These are phyloP conservation scores for Trichoderma polysporum DNA, from an alignment of 2,329 filamentous ascomycete species.

Conservation along the genomic window DNA sequence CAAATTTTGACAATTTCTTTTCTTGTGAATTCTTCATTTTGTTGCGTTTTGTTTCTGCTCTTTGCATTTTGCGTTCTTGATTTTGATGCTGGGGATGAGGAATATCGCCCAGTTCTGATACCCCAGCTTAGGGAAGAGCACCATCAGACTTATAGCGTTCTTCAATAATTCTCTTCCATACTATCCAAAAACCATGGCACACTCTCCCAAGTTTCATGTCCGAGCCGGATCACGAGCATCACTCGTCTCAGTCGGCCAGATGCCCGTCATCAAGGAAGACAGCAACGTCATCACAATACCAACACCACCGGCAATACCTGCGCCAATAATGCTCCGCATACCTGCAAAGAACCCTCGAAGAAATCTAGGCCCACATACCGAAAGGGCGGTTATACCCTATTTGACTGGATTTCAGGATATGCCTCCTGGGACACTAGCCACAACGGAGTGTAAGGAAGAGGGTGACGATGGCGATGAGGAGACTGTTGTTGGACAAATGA, in stretches of 20 bases:
- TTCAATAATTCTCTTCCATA: neutral
- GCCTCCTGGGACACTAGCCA: neutral
- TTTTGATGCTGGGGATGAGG: neutral
- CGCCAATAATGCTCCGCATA: slow-evolving; percentile 31
- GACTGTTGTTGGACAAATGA: slow-evolving; percentile 11
- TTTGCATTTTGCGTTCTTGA: neutral
- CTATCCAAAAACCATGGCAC: neutral
- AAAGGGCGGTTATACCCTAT: slow-evolving; percentile 13
- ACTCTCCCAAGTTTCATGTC: slow-evolving; percentile 3
- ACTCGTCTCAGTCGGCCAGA: slow-evolving; percentile 31
- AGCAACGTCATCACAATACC: slow-evolving; percentile 20
- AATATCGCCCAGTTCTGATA: neutral
- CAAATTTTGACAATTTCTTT: no score
- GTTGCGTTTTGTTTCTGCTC: neutral
- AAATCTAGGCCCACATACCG: slow-evolving; percentile 19
- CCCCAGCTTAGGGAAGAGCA: neutral
- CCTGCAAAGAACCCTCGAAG: slow-evolving; percentile 33
- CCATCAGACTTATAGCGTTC: neutral
- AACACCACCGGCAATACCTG: slow-evolving; percentile 18
- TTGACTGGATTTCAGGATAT: slow-evolving; percentile 12
- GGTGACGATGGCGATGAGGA: slow-evolving; percentile 17
- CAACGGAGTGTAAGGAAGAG: slow-evolving; percentile 9
- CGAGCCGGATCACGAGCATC: slow-evolving; percentile 26
- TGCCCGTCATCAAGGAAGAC: slow-evolving; percentile 42
- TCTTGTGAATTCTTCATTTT: neutral